A percentile compares a stretch with the other conserved stretches of the same genome.
Evolutionary conservation across 441 rosid species (phyloP).

Genomic region (Syzygium syzygioides): DNA sequence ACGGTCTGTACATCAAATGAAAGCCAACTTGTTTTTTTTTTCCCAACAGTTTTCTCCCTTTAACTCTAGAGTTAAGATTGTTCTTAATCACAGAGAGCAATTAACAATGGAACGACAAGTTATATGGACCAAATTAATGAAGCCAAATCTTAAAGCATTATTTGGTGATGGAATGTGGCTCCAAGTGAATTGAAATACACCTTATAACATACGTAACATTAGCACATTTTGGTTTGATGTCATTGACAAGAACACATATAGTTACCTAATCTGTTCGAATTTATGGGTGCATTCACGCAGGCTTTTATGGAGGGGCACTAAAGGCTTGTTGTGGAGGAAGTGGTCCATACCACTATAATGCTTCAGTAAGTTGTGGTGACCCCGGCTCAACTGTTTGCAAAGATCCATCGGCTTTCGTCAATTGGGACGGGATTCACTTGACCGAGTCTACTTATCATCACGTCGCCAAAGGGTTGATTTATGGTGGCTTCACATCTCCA

Average conservation of each 20-base stretch:
- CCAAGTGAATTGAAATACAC: too few species aligned
- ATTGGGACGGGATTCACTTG: constrained; percentile 76
- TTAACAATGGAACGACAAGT: background rate
- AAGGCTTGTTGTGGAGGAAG: constrained; percentile 76
- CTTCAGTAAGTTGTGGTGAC: constrained; percentile 41
- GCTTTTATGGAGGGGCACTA: constrained; percentile 38
- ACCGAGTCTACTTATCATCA: constrained; percentile 57
- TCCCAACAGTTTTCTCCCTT: background rate
- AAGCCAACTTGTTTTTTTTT: background rate
- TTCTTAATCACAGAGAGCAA: background rate
- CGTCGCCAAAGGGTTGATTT: constrained; percentile 38
- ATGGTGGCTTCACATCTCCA: constrained; percentile 35
- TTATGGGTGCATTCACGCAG: constrained; percentile 9
- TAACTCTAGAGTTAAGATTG: background rate
- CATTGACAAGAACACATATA: background rate
- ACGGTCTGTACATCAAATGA: background rate
- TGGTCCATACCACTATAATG: constrained; percentile 60
- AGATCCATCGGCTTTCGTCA: constrained; percentile 37
- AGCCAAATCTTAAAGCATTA: background rate
- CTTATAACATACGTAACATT: background rate
- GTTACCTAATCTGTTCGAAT: background rate
- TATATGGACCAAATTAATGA: background rate
- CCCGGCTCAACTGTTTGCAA: constrained; percentile 42
- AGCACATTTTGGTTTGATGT: background rate
- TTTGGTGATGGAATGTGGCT: background rate